These are phyloP conservation scores for Picea mariana DNA, from an alignment of 83 land plant species.

Conservation along the genomic window DNA sequence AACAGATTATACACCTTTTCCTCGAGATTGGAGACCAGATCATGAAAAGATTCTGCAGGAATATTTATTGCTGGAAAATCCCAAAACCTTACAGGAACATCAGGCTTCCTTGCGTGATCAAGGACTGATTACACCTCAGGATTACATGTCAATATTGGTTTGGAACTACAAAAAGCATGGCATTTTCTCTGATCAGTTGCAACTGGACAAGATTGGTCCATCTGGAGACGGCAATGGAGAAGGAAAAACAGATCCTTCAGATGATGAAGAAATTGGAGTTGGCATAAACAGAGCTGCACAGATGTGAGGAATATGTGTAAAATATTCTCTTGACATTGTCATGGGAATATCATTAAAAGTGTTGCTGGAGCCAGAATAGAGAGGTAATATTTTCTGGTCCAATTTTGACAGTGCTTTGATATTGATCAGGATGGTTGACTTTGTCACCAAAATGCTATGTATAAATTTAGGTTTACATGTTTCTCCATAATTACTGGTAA, in stretches of 20 bases:
- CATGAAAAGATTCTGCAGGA: conserved; percentile 64
- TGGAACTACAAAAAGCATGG: conserved; percentile 70
- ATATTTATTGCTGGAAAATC: conserved; percentile 49
- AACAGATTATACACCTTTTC: conserved; percentile 72
- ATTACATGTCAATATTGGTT: conserved; percentile 63
- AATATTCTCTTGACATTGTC: background rate
- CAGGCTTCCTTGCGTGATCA: conserved; percentile 32
- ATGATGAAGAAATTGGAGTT: conserved; percentile 19
- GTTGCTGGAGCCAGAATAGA: conserved; percentile 3
- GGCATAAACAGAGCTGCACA: conserved; percentile 8
- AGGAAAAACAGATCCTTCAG: conserved; percentile 16
- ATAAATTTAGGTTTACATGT: too few species aligned
- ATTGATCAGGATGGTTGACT: background rate
- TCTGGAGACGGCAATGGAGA: background rate
- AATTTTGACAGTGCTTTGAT: background rate
- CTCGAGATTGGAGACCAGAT: conserved; percentile 72
- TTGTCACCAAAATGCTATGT: too few species aligned
- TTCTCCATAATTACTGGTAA: too few species aligned
- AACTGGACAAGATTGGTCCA: background rate
- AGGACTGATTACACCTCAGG: conserved; percentile 65
- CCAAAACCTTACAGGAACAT: conserved; percentile 45
- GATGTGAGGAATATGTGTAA: conserved; percentile 14
- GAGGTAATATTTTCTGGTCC: background rate
- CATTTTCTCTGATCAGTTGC: conserved; percentile 24
- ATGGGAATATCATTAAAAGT: background rate